Evolutionary conservation across 2,329 filamentous ascomycete species (phyloP), one percentile per base, ranked within the genome.

Genomic region (Penicillium sp.): DNA sequence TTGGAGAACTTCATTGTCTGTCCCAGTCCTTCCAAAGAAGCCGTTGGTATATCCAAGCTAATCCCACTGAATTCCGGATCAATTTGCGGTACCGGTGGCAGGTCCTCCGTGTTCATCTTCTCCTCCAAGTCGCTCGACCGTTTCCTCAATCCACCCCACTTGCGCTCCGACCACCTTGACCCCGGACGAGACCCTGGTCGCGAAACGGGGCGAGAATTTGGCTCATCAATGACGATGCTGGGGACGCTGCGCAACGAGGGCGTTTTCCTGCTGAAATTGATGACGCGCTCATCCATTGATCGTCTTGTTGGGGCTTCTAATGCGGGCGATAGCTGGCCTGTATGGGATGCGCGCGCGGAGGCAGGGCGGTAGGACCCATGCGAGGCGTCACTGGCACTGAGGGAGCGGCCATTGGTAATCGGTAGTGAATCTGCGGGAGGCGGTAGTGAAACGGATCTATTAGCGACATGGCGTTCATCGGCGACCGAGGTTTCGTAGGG

Each of bases 1-100:
- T 82, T 84, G 13, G 84, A 86, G 64, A 87, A 87, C 46, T 81
- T 79, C 59, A 88, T 72, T 42, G 81, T 78, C 52, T 78, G 77
- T 16, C 76, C 77, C 54, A 87, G 70, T 39, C 82, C 82, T 56
- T 82, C 82, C 47, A 85, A 77, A 54, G 74, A 77, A 35, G 77
- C 78, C 3, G 78, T 81, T 4, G 85, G 84, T 56, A 87, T 85
- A 58, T 82, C 76, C 59, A 84, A 77, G 39, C 81, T 77, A 43
- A 86, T 79, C 42, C 78, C 78, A 54, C 76, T 73, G 66, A 83
- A 84, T 1, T 72, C 65, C 5, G 64, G 56, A 49, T 74, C 68
- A 22, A 70, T 68, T n/a, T 60, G 68, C 31, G 72, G 68, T 31
- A 73, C 67, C 29, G 72, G 72, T 19, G 73, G 71, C 4, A 69